Evolutionary conservation across 257 asterid species (phyloP).

Genomic region (Ballota nigra): DNA sequence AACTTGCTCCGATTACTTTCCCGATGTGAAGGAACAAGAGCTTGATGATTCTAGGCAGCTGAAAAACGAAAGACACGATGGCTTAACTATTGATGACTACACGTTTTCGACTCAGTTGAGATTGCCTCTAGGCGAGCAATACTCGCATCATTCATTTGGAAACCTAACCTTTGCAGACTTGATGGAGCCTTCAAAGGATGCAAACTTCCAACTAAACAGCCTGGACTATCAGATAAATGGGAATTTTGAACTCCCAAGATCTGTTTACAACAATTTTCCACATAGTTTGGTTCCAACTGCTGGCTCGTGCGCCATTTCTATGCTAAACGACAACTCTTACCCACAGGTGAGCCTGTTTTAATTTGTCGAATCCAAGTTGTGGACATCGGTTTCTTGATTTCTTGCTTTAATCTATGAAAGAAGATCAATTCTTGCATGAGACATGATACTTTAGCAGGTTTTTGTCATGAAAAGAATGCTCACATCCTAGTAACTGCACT

Average conservation of each 20-base stretch:
- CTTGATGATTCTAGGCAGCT: slow-evolving; percentile 42
- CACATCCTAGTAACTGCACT: background rate
- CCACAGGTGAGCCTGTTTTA: slow-evolving; percentile 44
- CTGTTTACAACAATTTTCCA: slow-evolving; percentile 40
- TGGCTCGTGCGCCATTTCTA: slow-evolving; percentile 41
- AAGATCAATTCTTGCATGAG: no score
- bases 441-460: no score
- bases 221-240: slow-evolving; percentile 50
- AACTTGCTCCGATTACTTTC: slow-evolving; percentile 43
- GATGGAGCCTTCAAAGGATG: slow-evolving; percentile 47
- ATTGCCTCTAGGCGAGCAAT: slow-evolving; percentile 51
- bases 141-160: slow-evolving; percentile 38
- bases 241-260: slow-evolving; percentile 57
- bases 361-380: no score
- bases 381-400: background rate
- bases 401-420: background rate
- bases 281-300: slow-evolving; percentile 44
- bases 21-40: slow-evolving; percentile 39
- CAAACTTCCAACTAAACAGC: slow-evolving; percentile 40
- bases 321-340: slow-evolving; percentile 48
- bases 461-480: no score
- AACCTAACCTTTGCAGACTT: slow-evolving; percentile 45
- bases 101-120: slow-evolving; percentile 46
- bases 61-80: slow-evolving; percentile 45
- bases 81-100: slow-evolving; percentile 54